phyloP scores from a whole-genome alignment of 2,329 filamentous ascomycete genomes.

The Apiospora pterosperma region DNA sequence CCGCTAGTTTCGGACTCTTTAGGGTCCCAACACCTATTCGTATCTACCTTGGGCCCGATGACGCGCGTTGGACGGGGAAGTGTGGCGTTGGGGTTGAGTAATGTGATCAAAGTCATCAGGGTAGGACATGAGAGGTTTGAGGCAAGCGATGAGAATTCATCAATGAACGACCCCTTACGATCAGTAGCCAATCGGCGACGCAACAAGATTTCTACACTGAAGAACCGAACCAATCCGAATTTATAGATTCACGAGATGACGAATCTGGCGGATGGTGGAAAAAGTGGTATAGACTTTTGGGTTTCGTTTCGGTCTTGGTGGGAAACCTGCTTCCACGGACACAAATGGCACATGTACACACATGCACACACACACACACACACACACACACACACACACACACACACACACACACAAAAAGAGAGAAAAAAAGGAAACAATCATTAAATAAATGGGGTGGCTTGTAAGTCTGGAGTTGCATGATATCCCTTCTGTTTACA shows the following conservation, averaged over 20 bases:
- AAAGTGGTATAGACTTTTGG: not conserved
- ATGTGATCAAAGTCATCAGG: slow-evolving; percentile 68
- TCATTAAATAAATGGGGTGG: not conserved
- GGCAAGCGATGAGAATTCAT: slow-evolving; percentile 24
- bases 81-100: slow-evolving; percentile 68
- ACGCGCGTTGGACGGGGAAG: slow-evolving; percentile 59
- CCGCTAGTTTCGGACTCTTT: slow-evolving; percentile 40
- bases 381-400: too few species aligned
- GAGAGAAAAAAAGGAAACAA: not conserved
- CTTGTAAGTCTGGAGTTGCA: slow-evolving; percentile 3
- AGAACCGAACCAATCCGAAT: not conserved
- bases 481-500: not conserved
- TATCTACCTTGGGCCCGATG: slow-evolving; percentile 64
- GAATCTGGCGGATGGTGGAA: not conserved
- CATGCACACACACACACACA: too few species aligned
- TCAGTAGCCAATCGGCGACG: slow-evolving; percentile 26
- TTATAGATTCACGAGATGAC: not conserved
- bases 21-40: slow-evolving; percentile 54
- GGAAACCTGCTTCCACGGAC: not conserved
- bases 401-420: too few species aligned
- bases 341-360: not conserved
- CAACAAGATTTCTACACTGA: slow-evolving; percentile 17
- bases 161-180: slow-evolving; percentile 34
- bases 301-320: not conserved
- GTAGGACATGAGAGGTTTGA: slow-evolving; percentile 65